These are phyloP conservation scores for Davidsoniella virescens DNA, from an alignment of 2,329 filamentous ascomycete species.

Conservation along the genomic window DNA sequence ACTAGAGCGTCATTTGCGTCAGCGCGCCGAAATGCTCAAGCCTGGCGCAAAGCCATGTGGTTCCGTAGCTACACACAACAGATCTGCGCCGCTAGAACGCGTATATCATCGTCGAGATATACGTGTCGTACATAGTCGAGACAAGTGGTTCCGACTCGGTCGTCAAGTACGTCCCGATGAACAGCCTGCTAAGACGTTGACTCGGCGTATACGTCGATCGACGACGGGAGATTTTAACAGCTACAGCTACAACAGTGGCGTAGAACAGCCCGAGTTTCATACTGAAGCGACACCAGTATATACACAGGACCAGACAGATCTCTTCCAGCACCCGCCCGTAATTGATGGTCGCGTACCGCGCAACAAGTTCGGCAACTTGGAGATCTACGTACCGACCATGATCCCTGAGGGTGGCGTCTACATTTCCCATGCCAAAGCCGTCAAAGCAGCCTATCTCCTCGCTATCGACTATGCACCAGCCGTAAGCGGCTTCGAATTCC, in stretches of 20 bases:
- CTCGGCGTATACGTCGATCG: background rate
- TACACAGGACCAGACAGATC: constrained; percentile 47
- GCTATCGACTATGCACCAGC: constrained; percentile 79
- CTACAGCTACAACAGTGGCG: no score
- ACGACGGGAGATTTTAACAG: constrained; percentile 16
- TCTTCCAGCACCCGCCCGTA: constrained; percentile 64
- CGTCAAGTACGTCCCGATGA: constrained; percentile 63
- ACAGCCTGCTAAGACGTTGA: constrained; percentile 63
- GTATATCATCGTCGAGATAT: constrained; percentile 77
- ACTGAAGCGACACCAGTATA: constrained; percentile 38
- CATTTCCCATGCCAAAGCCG: constrained; percentile 42
- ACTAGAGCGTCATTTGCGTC: constrained; percentile 61
- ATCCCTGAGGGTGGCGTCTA: constrained; percentile 68
- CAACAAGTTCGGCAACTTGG: constrained; percentile 88
- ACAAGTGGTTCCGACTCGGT: constrained; percentile 84
- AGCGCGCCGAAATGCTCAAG: constrained; percentile 65
- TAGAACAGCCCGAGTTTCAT: constrained; percentile 19
- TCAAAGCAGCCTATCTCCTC: constrained; percentile 56
- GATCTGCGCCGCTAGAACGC: constrained; percentile 44
- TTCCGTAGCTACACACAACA: constrained; percentile 54
- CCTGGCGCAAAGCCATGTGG: constrained; percentile 56
- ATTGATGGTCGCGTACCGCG: constrained; percentile 62
- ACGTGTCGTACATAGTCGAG: constrained; percentile 56
- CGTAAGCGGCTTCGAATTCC: constrained; percentile 79
- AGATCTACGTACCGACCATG: constrained; percentile 87